Evolutionary conservation across 2,329 filamentous ascomycete genomes (phyloP), one percentile per base, ranked within the genome.

Genomic region (Cryphonectria nitschkei): DNA sequence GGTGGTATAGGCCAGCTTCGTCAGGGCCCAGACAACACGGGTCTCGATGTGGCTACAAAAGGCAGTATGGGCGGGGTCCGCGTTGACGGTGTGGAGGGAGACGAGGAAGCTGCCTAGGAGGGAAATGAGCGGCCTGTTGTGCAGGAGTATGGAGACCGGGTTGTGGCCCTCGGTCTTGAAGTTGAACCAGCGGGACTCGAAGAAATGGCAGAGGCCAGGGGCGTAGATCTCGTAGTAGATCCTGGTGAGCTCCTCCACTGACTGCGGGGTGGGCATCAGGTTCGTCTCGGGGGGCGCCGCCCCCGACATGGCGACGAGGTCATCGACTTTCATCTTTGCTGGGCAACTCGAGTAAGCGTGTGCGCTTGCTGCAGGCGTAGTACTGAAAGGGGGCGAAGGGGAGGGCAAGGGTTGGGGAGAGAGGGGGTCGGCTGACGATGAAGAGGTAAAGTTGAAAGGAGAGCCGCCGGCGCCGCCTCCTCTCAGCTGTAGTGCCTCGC

Each of bases 161-260:
- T 82, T 80, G 19, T 79, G 72, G 52, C 84, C 85, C 63, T 78
- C 78, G 64, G 82, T 80, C 68, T 81, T 81, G 50, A 85, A 83
- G 72, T 84, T 88, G 81, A 93, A 98, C 95, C 95, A 98, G 39
- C 86, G 87, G 8, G 93, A 93, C 79, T 98, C 95, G 73, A 97
- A 87, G 73, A 96, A 91, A 65, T 87, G 87, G 79, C 93, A 90
- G 63, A 96, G 87, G 9, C 90, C 92, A 1, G 87, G 87, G 4
- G 76, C 92, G 79, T 96, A 97, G 74, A 94, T 90, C 74, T 91
- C 90, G 75, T 88, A 87, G 80, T 93, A 97, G 22, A 95, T 80
- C 73, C 87, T 87, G 74, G 89, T 90, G 71, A 94, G 89, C 77
- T 94, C 90, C 75, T 90, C 88, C 32, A 80, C 81, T 46, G 85